Evolutionary conservation across 306 rosid species (phyloP).

Genomic region (Medicago ruthenica): DNA sequence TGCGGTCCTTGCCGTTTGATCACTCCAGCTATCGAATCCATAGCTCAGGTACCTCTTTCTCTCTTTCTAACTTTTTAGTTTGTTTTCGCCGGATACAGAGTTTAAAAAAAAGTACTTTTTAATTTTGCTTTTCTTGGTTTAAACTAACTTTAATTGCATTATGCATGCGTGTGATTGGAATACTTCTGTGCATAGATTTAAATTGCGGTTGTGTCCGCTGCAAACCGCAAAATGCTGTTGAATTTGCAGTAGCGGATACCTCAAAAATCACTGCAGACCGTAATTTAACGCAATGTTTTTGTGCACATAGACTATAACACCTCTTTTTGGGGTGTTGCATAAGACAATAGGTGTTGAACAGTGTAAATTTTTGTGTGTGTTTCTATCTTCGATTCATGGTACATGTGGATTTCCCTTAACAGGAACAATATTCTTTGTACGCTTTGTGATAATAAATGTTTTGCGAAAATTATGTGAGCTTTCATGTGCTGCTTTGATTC

Average conservation of each 20-base stretch:
- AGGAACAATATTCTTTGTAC: neutral
- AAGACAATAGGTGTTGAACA: neutral
- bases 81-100: too few species aligned
- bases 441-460: neutral
- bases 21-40: slow-evolving; percentile 71
- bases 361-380: neutral
- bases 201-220: too few species aligned
- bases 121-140: neutral
- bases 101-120: too few species aligned
- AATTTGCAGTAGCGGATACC: too few species aligned
- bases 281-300: too few species aligned
- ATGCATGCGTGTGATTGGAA: neutral
- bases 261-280: too few species aligned
- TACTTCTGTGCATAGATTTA: neutral
- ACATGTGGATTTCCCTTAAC: neutral
- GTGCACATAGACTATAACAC: too few species aligned
- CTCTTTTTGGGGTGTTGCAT: too few species aligned
- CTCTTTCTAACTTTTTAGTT: too few species aligned
- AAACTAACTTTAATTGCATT: neutral
- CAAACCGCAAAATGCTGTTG: too few species aligned
- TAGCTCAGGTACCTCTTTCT: slow-evolving; percentile 61
- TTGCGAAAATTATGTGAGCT: neutral
- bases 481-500: neutral
- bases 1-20: slow-evolving; percentile 93
- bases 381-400: neutral